Conservation (phyloP, 1,139 yeast species). For the Kodamaea anthophila region DNA sequence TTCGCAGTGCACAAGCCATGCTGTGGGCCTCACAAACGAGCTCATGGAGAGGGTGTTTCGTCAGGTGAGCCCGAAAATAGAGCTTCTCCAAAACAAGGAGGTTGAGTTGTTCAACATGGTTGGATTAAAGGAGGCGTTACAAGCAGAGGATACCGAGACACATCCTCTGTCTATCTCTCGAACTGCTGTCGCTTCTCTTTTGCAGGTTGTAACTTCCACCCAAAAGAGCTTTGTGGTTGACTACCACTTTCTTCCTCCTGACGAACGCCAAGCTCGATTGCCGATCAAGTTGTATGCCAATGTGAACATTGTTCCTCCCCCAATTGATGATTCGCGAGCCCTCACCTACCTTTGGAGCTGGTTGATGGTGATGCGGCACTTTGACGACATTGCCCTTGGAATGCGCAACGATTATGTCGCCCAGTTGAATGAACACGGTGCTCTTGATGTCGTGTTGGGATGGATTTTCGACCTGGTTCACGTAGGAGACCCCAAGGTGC, state of each 20-base stretch:
- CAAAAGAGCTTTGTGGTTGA: conserved; percentile 61
- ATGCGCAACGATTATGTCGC: conserved; percentile 56
- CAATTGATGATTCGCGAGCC: conserved; percentile 27
- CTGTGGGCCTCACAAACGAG: conserved; percentile 28
- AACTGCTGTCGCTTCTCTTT: conserved; percentile 31
- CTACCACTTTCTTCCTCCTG: conserved; percentile 43
- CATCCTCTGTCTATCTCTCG: conserved; percentile 23
- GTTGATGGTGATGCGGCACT: conserved; percentile 57
- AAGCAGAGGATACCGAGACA: conserved; percentile 19
- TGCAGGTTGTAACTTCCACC: conserved; percentile 24
- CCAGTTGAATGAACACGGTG: conserved; percentile 45
- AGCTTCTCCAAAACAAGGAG: conserved; percentile 13
- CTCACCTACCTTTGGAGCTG: conserved; percentile 62
- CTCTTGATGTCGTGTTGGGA: conserved; percentile 41
- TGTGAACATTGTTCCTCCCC: conserved; percentile 19
- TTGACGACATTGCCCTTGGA: conserved; percentile 60
- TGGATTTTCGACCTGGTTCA: conserved; percentile 47
- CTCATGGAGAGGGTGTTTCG: conserved; percentile 26
- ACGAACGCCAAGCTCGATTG: conserved; percentile 17
- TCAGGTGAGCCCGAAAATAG: conserved; percentile 10
- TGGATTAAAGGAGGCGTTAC: too few relatives aligned
- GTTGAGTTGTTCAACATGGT: conserved; percentile 20
- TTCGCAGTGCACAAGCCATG: conserved; percentile 21
- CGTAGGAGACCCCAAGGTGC: conserved; percentile 29
- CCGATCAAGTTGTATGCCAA: conserved; percentile 30